Evolutionary conservation across 768 basidiomycete species (phyloP), one percentile per base, ranked within the genome.

Genomic region (Gloeopeniophorella convolvens): DNA sequence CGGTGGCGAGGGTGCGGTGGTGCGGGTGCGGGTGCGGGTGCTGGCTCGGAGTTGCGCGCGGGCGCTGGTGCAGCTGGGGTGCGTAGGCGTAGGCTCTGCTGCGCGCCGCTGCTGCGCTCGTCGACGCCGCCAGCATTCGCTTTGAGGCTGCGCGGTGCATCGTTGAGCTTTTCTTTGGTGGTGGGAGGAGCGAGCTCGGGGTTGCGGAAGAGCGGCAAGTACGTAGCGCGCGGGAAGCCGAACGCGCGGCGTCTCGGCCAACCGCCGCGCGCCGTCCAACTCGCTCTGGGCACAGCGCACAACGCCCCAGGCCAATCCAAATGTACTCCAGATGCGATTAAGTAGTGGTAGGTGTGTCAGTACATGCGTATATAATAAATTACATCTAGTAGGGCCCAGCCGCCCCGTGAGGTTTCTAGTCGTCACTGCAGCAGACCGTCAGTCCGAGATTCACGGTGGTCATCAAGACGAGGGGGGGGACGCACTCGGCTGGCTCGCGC

Each of bases 401-500:
- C n/a, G n/a, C n/a, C n/a, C n/a, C n/a, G n/a, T n/a, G n/a, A n/a
- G n/a, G n/a, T n/a, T n/a, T n/a, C n/a, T 39, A 56, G 37, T 56
- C 55, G 3, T 56, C 55, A 36, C 55, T 56, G 5, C 18, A 13
- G n/a, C 15, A 44, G 10, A 20, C 8, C 2, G 31, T 53, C 45
- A 55, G 51, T 27, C n/a, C 5, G 15, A 13, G 13, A 30, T 23
- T 42, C 13, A 26, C 24, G 3, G 24, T 20, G 5, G 9, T 13
- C n/a, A 33, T n/a, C 12, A 20, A 32, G 3, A 28, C 31, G 32
- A 16, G 18, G 2, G 4, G 4, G 24, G 18, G 26, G 26, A 68
- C 83, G 65, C 60, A 85, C 89, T 90, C 89, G 62, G 83, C 64
- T n/a, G 86, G 71, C 65, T 90, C 86, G 65, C 85, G 73, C 66